phyloP scores from a whole-genome alignment of 148 eudicot genomes.

The Heliosperma pusillum region DNA sequence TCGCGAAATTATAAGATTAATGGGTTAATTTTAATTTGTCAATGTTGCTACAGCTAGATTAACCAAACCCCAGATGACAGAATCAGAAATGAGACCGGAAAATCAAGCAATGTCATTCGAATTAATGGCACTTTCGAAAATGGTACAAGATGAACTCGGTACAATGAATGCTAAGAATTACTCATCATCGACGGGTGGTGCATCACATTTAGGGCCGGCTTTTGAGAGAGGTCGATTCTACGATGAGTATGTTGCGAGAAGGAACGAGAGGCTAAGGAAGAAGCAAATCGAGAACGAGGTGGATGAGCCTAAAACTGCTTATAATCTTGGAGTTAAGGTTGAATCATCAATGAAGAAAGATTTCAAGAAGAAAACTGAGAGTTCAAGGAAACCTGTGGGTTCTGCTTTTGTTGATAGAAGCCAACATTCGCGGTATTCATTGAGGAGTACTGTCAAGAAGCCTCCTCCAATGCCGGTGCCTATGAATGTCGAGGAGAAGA shows the following conservation, averaged over 20 bases:
- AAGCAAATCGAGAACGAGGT: constrained; percentile 46
- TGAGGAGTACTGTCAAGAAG: constrained; percentile 70
- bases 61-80: constrained; percentile 46
- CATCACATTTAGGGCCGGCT: constrained; percentile 25
- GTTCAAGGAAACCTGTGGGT: constrained; percentile 36
- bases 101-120: constrained; percentile 51
- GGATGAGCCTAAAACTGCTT: constrained; percentile 26
- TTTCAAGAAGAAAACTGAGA: constrained; percentile 42
- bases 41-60: constrained; percentile 15
- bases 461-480: constrained; percentile 69
- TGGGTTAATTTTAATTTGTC: neutral
- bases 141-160: constrained; percentile 46
- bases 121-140: constrained; percentile 48
- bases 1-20: neutral
- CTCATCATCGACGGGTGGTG: neutral
- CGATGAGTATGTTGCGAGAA: constrained; percentile 67
- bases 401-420: constrained; percentile 45
- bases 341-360: constrained; percentile 55
- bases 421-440: constrained; percentile 56
- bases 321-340: constrained; percentile 50
- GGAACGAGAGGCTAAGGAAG: constrained; percentile 78
- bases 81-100: constrained; percentile 40
- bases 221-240: constrained; percentile 71
- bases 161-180: constrained; percentile 12
- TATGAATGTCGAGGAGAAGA: constrained; percentile 37